Conservation (phyloP, 108 stramenopile species). For the Schizochytrium sp. region DNA sequence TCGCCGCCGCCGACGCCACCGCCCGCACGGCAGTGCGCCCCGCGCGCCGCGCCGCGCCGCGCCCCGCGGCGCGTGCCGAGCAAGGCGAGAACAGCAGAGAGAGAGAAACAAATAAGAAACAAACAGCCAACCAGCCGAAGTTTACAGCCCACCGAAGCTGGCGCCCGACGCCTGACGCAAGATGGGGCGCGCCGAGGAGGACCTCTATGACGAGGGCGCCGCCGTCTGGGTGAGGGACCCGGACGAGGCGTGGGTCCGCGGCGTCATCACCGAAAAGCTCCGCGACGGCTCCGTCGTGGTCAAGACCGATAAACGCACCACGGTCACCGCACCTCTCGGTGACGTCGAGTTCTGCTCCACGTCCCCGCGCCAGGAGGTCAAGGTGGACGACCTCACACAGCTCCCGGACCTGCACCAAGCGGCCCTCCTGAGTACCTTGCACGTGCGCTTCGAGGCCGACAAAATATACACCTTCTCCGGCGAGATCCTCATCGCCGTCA, state of each 20-base stretch:
- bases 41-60: no score
- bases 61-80: no score
- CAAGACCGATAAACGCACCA: not conserved
- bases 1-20: no score
- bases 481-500: conserved; percentile 52
- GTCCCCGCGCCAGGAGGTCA: not conserved
- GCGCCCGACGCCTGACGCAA: not conserved
- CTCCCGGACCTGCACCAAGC: conserved; percentile 50
- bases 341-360: conserved; percentile 8
- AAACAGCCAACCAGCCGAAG: no score
- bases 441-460: conserved; percentile 56
- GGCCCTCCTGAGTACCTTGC: conserved; percentile 39
- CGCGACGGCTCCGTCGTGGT: not conserved
- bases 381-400: conserved; percentile 46
- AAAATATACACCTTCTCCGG: conserved; percentile 46
- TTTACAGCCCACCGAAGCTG: no score
- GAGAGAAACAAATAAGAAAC: no score
- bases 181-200: not conserved
- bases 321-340: not conserved
- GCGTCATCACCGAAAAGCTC: not conserved
- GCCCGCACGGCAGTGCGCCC: no score
- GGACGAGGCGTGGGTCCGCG: not conserved
- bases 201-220: not conserved
- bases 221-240: not conserved
- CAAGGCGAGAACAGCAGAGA: no score